Conservation (phyloP, 1,284 basidiomycete genomes). For the Sutorius eximius region DNA sequence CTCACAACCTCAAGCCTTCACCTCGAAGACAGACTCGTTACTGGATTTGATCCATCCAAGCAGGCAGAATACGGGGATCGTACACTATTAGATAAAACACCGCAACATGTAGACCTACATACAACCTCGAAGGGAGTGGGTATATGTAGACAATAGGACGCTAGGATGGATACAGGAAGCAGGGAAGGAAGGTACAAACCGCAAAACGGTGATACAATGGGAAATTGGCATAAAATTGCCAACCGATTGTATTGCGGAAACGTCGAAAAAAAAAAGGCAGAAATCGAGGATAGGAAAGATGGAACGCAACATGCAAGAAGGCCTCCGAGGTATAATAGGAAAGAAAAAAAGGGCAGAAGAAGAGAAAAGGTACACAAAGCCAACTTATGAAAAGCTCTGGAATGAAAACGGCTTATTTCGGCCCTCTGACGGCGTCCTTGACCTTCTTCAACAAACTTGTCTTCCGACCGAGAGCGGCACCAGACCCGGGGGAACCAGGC, state of each 20-base stretch:
- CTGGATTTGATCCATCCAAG: background rate
- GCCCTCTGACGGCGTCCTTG: constrained; percentile 64
- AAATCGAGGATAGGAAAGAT: background rate
- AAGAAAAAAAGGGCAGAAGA: background rate
- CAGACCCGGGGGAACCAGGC: constrained; percentile 35
- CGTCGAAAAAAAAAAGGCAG: background rate
- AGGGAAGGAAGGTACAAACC: constrained; percentile 9
- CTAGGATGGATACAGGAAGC: constrained; percentile 35
- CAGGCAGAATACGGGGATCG: constrained; percentile 16
- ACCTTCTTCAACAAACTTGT: constrained; percentile 78
- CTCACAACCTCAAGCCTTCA: background rate
- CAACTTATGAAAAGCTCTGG: constrained; percentile 9
- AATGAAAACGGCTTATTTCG: constrained; percentile 36
- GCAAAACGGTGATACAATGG: constrained; percentile 9
- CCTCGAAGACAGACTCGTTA: background rate
- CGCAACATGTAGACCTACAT: constrained; percentile 34
- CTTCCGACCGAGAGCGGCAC: constrained; percentile 62
- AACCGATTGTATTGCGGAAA: constrained; percentile 1
- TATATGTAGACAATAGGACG: constrained; percentile 36
- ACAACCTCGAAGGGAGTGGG: constrained; percentile 30
- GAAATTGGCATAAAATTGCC: constrained; percentile 9
- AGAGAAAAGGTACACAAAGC: constrained; percentile 1
- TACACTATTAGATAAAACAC: constrained; percentile 35
- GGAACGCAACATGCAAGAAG: constrained; percentile 8
- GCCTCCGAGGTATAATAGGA: constrained; percentile 2